phyloP scores from a whole-genome alignment of 1,284 basidiomycete species.

The Calocybe gambosa region DNA sequence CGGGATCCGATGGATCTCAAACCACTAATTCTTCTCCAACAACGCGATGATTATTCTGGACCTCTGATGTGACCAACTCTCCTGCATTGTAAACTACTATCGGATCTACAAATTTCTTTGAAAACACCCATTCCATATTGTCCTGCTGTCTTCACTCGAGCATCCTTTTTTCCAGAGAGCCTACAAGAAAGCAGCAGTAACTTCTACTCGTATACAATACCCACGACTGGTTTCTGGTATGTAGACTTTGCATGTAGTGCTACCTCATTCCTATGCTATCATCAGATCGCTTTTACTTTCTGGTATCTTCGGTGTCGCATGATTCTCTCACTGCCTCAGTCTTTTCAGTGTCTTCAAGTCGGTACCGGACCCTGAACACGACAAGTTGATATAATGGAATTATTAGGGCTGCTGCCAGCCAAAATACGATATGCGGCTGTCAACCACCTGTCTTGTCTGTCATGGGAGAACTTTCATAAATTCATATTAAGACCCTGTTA shows the following conservation, averaged over 20 bases:
- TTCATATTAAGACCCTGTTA: neutral
- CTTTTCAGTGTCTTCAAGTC: neutral
- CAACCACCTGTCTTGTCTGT: neutral
- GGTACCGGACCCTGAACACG: neutral
- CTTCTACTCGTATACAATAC: conserved; percentile 13
- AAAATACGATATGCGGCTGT: neutral
- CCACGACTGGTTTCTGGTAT: conserved; percentile 15
- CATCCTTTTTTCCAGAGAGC: conserved; percentile 1
- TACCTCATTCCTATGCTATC: conserved; percentile 5
- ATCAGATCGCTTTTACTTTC: neutral
- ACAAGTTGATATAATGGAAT: neutral
- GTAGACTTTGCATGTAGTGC: conserved; percentile 13
- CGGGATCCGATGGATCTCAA: conserved; percentile 13
- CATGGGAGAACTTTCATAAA: neutral
- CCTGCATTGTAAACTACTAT: conserved; percentile 4
- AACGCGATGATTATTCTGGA: conserved; percentile 3
- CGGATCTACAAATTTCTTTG: conserved; percentile 8
- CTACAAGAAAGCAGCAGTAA: conserved; percentile 5
- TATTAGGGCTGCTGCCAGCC: neutral
- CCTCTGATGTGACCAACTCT: neutral
- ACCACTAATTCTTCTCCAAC: conserved; percentile 3
- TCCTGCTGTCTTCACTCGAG: conserved; percentile 3
- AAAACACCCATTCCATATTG: conserved; percentile 1
- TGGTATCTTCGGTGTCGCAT: neutral
- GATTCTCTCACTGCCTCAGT: neutral